Evolutionary conservation across 306 rosid genomes (phyloP).

Genomic region (Lagenaria siceraria): DNA sequence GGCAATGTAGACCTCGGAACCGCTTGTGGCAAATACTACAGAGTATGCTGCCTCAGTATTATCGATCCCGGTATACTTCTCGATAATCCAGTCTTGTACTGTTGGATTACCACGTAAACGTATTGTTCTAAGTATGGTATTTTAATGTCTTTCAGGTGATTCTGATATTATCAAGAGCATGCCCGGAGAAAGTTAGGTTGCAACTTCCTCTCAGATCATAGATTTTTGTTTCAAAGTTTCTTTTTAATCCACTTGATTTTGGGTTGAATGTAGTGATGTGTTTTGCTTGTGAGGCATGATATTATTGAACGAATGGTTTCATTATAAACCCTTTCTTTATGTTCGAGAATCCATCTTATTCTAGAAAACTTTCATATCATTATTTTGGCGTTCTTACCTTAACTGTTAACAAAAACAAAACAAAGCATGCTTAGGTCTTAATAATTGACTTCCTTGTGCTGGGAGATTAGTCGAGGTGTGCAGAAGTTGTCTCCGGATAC

Average conservation of each 20-base stretch:
- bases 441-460: too few species aligned
- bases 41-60: slow-evolving; percentile 85
- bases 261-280: not conserved
- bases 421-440: too few species aligned
- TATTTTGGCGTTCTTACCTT: not conserved
- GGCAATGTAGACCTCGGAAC: slow-evolving; percentile 81
- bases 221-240: slow-evolving; percentile 18
- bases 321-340: not conserved
- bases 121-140: not conserved
- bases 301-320: not conserved
- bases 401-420: not conserved
- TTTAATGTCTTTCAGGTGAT: slow-evolving; percentile 9
- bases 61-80: slow-evolving; percentile 52
- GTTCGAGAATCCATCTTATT: not conserved
- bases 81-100: not conserved
- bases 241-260: slow-evolving; percentile 1
- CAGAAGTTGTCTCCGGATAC: too few species aligned
- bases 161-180: slow-evolving; percentile 38
- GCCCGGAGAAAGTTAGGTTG: slow-evolving; percentile 27
- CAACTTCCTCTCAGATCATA: not conserved
- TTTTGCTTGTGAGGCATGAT: slow-evolving; percentile 6
- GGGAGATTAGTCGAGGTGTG: too few species aligned
- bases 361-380: not conserved
- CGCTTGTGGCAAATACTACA: slow-evolving; percentile 70
- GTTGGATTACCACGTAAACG: too few species aligned